Conservation (phyloP, 83 land plant genomes). For the Larix sibirica region DNA sequence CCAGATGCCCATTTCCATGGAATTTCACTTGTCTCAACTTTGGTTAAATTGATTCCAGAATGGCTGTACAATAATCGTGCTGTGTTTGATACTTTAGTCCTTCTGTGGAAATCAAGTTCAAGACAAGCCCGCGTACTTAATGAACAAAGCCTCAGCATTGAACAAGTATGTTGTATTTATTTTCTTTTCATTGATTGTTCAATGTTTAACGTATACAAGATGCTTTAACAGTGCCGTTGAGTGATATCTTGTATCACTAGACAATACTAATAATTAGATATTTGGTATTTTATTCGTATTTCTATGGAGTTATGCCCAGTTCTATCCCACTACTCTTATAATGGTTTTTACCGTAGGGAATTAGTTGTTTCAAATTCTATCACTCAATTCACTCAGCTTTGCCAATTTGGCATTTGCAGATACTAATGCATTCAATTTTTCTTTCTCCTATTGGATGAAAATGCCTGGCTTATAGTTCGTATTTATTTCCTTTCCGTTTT, state of each 20-base stretch:
- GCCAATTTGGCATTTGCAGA: too few relatives aligned
- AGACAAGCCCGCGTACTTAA: conserved; percentile 74
- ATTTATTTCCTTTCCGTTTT: too few relatives aligned
- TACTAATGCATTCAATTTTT: too few relatives aligned
- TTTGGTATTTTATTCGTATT: background rate
- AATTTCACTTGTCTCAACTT: conserved; percentile 64
- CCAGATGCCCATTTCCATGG: conserved; percentile 86
- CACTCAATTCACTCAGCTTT: too few relatives aligned
- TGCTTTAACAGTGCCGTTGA: background rate
- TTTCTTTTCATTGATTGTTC: background rate
- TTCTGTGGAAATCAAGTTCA: conserved; percentile 88
- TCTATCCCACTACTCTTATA: too few relatives aligned
- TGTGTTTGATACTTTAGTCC: conserved; percentile 85
- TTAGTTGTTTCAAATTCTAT: too few relatives aligned
- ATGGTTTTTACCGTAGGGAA: too few relatives aligned
- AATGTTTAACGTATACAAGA: background rate
- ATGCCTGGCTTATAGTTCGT: too few relatives aligned
- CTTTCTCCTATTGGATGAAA: too few relatives aligned
- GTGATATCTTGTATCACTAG: background rate
- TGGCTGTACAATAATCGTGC: conserved; percentile 74
- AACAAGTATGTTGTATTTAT: conserved; percentile 48
- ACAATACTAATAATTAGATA: background rate
- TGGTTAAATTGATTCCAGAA: conserved; percentile 89
- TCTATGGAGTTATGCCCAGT: background rate
- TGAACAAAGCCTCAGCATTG: conserved; percentile 81